Conservation (phyloP, 163 green algal genomes). For the Scenedesmus sp. region DNA sequence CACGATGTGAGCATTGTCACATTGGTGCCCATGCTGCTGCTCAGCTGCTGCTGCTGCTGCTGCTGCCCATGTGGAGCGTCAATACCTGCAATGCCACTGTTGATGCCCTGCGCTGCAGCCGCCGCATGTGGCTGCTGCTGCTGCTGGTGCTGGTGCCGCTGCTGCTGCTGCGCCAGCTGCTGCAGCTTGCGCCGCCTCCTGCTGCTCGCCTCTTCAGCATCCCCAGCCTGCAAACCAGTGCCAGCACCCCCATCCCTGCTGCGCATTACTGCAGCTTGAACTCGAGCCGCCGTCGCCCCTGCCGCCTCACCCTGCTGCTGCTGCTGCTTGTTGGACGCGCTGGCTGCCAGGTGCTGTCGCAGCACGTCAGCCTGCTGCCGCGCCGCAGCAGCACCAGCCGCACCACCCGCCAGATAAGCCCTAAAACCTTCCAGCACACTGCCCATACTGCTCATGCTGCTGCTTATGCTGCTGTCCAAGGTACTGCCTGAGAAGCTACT, state of each 20-base stretch:
- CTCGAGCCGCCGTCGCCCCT: background rate
- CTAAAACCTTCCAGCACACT: background rate
- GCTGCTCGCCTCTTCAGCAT: background rate
- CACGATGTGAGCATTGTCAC: background rate
- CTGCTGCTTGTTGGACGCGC: background rate
- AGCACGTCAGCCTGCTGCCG: background rate
- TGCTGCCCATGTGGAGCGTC: no score
- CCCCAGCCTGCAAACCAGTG: background rate
- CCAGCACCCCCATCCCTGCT: background rate
- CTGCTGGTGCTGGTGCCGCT: background rate
- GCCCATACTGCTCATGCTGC: conserved; percentile 16
- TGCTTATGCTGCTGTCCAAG: background rate
- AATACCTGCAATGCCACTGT: background rate
- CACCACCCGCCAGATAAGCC: background rate
- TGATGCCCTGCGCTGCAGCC: background rate
- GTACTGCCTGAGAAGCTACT: background rate
- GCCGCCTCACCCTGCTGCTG: background rate
- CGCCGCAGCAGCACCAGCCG: background rate
- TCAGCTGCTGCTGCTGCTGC: background rate
- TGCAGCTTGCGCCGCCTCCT: conserved; percentile 1
- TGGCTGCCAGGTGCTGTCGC: background rate
- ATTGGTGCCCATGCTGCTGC: background rate
- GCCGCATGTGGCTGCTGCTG: background rate
- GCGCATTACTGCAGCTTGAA: background rate
- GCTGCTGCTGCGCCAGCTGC: background rate